A percentile compares a stretch with the other conserved stretches of the same genome.
Evolutionary conservation across 2,329 filamentous ascomycete species (phyloP).

Genomic region (Zymoseptoria passerinii): DNA sequence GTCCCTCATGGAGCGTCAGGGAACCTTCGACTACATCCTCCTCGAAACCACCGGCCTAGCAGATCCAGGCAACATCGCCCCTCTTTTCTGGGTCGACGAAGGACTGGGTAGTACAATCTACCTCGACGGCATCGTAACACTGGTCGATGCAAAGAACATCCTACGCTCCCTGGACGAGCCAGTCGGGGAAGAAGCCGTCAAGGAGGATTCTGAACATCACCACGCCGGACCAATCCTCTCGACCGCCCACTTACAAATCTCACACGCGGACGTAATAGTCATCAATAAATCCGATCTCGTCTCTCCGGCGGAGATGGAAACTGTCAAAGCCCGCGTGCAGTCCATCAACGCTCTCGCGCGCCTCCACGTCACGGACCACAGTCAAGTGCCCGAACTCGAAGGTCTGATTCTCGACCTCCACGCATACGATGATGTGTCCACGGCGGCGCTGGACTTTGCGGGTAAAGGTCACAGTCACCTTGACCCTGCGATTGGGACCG

Average conservation of each 20-base stretch:
- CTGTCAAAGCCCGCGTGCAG: slow-evolving; percentile 60
- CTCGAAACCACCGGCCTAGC: slow-evolving; percentile 93
- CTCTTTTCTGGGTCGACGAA: slow-evolving; percentile 96
- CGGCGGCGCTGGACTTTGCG: slow-evolving; percentile 54
- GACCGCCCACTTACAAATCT: slow-evolving; percentile 91
- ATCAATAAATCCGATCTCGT: slow-evolving; percentile 93
- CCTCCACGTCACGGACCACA: slow-evolving; percentile 72
- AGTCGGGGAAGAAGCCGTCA: slow-evolving; percentile 23
- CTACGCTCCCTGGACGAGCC: slow-evolving; percentile 69
- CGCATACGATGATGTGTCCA: slow-evolving; percentile 77
- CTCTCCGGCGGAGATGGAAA: slow-evolving; percentile 56
- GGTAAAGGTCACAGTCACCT: slow-evolving; percentile 81
- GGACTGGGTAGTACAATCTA: slow-evolving; percentile 92
- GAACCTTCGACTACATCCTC: slow-evolving; percentile 93
- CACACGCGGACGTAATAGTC: slow-evolving; percentile 88
- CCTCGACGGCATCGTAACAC: slow-evolving; percentile 89
- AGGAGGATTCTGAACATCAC: slow-evolving; percentile 40
- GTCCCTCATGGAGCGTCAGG: slow-evolving; percentile 86
- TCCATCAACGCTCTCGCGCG: slow-evolving; percentile 87
- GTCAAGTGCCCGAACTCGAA: slow-evolving; percentile 71
- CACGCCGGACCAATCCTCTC: slow-evolving; percentile 64
- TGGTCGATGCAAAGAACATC: slow-evolving; percentile 93
- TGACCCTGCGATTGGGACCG: slow-evolving; percentile 80
- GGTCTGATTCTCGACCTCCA: slow-evolving; percentile 83
- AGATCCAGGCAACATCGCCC: slow-evolving; percentile 90